These are phyloP conservation scores for Heritiera littoralis DNA, from an alignment of 345 rosid genomes.

Conservation along the genomic window DNA sequence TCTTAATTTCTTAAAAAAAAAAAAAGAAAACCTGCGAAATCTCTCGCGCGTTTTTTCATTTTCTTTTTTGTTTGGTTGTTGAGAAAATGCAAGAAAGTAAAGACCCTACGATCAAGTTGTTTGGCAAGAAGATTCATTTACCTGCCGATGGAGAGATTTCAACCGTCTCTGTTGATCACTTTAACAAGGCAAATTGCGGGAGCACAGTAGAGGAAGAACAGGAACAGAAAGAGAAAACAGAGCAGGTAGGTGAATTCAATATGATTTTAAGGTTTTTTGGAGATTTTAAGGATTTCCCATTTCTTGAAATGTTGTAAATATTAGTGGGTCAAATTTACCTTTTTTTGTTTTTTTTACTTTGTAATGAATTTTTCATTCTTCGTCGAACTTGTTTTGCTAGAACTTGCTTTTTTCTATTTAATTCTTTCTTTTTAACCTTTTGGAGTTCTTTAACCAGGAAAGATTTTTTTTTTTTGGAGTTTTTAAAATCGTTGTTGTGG, in stretches of 20 bases:
- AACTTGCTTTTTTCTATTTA: not conserved
- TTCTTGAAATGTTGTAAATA: slow-evolving; percentile 15
- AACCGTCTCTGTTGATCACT: slow-evolving; percentile 15
- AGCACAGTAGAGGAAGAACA: slow-evolving; percentile 13
- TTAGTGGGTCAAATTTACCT: slow-evolving; percentile 25
- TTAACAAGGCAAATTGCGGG: not conserved
- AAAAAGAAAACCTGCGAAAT: not conserved
- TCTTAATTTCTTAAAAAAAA: not conserved
- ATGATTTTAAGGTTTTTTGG: not conserved
- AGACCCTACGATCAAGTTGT: slow-evolving; percentile 71
- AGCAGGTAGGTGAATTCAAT: slow-evolving; percentile 43
- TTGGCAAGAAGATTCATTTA: slow-evolving; percentile 67
- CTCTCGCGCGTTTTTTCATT: slow-evolving; percentile 32
- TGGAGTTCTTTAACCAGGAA: not conserved
- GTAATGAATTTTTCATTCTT: not conserved
- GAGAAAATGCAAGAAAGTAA: slow-evolving; percentile 3
- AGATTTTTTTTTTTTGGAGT: not conserved
- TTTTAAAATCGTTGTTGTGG: not conserved
- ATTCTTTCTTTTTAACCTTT: not conserved
- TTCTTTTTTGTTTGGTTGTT: not conserved
- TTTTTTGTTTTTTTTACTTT: too few species aligned
- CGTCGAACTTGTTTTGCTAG: not conserved
- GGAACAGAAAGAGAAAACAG: slow-evolving; percentile 31
- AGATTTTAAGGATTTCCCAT: slow-evolving; percentile 21
- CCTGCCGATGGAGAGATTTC: slow-evolving; percentile 26